phyloP scores from a whole-genome alignment of 2,329 filamentous ascomycete species.

The Apiospora marii region DNA sequence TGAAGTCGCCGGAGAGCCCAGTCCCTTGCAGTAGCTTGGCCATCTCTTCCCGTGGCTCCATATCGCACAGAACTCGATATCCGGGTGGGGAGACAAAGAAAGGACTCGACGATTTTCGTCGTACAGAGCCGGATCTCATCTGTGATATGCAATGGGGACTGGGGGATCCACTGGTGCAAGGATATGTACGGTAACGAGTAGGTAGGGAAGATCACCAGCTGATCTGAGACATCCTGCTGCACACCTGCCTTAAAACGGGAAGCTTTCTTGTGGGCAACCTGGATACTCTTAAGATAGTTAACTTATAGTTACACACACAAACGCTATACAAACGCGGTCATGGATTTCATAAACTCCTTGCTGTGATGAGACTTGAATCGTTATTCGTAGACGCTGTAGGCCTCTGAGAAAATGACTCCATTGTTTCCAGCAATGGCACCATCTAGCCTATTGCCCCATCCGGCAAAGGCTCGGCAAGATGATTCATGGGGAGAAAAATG shows the following conservation, averaged over 20 bases:
- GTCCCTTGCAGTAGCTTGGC: neutral
- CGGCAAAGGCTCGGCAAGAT: conserved; percentile 25
- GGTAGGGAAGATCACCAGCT: neutral
- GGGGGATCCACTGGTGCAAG: conserved; percentile 9
- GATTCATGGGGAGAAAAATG: conserved; percentile 15
- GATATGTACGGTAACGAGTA: neutral
- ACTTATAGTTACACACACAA: neutral
- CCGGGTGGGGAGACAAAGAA: neutral
- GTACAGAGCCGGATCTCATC: neutral
- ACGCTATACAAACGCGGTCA: neutral
- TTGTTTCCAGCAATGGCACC: neutral
- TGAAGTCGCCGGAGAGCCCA: neutral
- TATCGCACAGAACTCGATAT: neutral
- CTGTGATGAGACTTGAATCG: neutral
- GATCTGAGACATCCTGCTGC: conserved; percentile 12
- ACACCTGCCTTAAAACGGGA: neutral
- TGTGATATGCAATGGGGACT: neutral
- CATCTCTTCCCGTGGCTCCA: neutral
- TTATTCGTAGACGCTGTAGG: neutral
- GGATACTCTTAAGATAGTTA: neutral
- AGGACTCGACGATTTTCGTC: neutral
- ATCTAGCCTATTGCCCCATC: conserved; percentile 21
- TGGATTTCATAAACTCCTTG: no score
- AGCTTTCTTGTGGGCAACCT: neutral
- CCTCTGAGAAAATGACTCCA: neutral